phyloP scores from a whole-genome alignment of 768 basidiomycete species.

The Podaxis mareebaensis region DNA sequence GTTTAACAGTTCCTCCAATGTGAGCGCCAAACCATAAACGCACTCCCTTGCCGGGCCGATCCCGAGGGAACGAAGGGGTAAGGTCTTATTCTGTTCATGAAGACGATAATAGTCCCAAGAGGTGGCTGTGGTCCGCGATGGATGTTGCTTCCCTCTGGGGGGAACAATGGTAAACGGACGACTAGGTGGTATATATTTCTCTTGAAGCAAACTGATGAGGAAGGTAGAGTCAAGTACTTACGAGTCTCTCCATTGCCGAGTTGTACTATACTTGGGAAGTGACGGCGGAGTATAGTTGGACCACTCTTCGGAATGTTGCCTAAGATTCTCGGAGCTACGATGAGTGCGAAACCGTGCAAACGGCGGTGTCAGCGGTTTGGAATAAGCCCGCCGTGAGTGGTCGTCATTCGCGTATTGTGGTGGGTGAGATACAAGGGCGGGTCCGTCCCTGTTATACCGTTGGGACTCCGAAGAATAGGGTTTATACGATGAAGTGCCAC shows the following conservation, averaged over 20 bases:
- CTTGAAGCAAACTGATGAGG: too few relatives aligned
- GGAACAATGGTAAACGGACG: conserved; percentile 13
- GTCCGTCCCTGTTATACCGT: background rate
- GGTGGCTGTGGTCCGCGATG: background rate
- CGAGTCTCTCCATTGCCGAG: conserved; percentile 2
- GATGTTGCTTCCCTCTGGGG: background rate
- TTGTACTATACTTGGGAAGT: background rate
- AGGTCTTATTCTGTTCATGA: background rate
- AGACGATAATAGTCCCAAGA: conserved; percentile 11
- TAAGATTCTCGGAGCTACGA: conserved; percentile 8
- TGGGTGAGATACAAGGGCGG: conserved; percentile 1
- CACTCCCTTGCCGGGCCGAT: conserved; percentile 55
- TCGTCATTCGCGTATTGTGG: conserved; percentile 9
- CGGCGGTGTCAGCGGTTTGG: background rate
- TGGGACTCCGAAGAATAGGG: conserved; percentile 21
- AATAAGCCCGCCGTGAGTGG: background rate
- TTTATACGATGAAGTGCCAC: conserved; percentile 24
- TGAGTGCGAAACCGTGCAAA: background rate
- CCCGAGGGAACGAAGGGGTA: conserved; percentile 43
- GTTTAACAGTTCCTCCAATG: conserved; percentile 61
- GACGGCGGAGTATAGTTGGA: conserved; percentile 6
- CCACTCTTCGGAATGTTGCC: background rate
- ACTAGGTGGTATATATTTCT: background rate
- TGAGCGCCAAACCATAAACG: conserved; percentile 63
- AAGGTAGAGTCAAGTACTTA: background rate